Base-by-base conservation (phyloP, 768 basidiomycete species). In the Inosperma sp. region DNA sequence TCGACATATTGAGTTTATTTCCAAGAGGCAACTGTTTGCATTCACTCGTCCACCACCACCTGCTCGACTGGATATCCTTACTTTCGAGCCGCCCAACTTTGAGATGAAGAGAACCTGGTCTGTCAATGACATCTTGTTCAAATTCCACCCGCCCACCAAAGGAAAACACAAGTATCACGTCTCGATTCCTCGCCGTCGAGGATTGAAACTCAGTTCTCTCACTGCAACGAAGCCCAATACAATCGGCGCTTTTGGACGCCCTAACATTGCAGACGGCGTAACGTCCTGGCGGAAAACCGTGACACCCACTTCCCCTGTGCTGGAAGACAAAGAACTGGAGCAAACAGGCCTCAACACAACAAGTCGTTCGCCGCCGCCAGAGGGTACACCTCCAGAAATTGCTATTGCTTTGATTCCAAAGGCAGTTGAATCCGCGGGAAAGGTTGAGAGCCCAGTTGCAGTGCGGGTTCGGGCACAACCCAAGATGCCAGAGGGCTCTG, bases 401-500 rank as follows among this genome's bases (percentile, higher is more conserved):
- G 59, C 49, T 22, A 50, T 65, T 36, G 57, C 71, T 26, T 64
- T 72, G 14, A 63, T 67, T 16, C 65, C 68, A 7, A 65, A 65
- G 8, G 62, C 71, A 33, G 48, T 52, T 22, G 73, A 74, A 27
- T 56, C 56, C 31, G 59, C 68, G 14, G 47, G 65, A 29, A 73
- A 70, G 51, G 54, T 59, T 29, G 71, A 72, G 8, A 57, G 52
- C 26, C 49, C 57, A 26, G 41, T 60, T 9, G 62, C 68, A 30
- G 54, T 67, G 29, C 80, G 79, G 44, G 59, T 72, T 7, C 75
- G 80, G 60, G 65, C 75, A n/a, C 79, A 82, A 55, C 82, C 82
- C 4, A 88, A 82, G 63, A 79, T 87, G 77, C 85, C 86, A 42
- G 79, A 70, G 46, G 86, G 86, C 17, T 81, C 84, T 39, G 77